Evolutionary conservation across 371 early-diverging fungal species (phyloP).

Genomic region (Encephalitozoon cuniculi): DNA sequence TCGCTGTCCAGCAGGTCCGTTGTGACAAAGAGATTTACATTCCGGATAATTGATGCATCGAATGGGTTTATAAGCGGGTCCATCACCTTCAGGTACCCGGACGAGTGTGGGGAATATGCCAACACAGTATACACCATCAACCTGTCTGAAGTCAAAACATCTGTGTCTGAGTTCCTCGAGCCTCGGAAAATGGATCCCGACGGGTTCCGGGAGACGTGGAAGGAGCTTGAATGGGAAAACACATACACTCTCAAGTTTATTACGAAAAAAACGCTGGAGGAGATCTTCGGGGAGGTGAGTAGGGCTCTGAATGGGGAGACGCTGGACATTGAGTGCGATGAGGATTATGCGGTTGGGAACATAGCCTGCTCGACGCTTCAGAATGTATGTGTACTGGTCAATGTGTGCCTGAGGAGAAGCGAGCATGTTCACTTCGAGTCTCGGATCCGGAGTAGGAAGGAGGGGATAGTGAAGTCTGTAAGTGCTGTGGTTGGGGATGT

Average conservation of each 20-base stretch:
- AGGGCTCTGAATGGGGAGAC: constrained; percentile 42
- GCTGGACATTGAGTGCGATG: constrained; percentile 25
- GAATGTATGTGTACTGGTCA: constrained; percentile 49
- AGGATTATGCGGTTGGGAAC: constrained; percentile 50
- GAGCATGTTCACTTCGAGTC: constrained; percentile 33
- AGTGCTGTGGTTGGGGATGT: constrained; percentile 33
- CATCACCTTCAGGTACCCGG: constrained; percentile 44
- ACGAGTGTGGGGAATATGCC: constrained; percentile 24
- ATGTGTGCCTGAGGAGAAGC: constrained; percentile 40
- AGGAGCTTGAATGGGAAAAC: constrained; percentile 61
- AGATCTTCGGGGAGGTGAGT: constrained; percentile 28
- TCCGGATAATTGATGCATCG: constrained; percentile 47
- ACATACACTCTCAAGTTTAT: constrained; percentile 48
- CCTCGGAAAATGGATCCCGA: constrained; percentile 14
- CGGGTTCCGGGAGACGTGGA: constrained; percentile 55
- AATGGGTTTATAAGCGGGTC: constrained; percentile 55
- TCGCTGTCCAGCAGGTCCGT: constrained; percentile 21
- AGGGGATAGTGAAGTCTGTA: constrained; percentile 58
- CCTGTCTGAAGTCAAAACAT: constrained; percentile 50
- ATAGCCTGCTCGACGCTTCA: constrained; percentile 49
- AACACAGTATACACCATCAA: constrained; percentile 34
- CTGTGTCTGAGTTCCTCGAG: constrained; percentile 55
- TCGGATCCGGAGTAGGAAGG: constrained; percentile 53
- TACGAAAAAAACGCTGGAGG: background rate
- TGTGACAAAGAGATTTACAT: constrained; percentile 5